Evolutionary conservation across 2,329 filamentous ascomycete genomes (phyloP), one percentile per base, ranked within the genome.

Genomic region (Davidsoniella australis): DNA sequence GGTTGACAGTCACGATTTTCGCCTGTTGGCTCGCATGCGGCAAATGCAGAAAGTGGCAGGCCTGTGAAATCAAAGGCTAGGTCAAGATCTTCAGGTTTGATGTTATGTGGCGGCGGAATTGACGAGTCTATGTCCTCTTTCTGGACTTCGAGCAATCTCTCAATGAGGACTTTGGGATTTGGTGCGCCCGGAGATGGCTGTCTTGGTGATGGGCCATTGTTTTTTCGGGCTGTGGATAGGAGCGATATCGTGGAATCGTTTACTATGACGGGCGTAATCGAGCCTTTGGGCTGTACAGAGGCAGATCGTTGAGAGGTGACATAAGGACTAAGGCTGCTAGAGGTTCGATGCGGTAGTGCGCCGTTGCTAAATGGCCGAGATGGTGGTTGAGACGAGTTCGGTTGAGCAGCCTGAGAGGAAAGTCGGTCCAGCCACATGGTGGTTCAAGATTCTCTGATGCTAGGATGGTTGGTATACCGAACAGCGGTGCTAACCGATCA

Each of bases 341-440:
- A 76, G 46, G 82, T 75, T 60, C 82, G 73, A 55, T 75, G 75
- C 39, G 77, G 73, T 24, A 79, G 72, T 44, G 85, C 82, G 55
- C 85, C 87, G 60, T 78, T 82, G 45, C 36, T 47, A 20, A 47
- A 49, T n/a, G 51, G 47, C 24, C 51, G 43, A 14, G 51, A 53
- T 49, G 43, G 43, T 38, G 47, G 77, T 76, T 55, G 75, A 72
- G 50, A 75, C 76, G 68, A 62, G 75, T 44, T 29, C 43, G 49
- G 46, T 42, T 53, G 51, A 55, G 56, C 78, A 51, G 79, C 74
- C 63, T 82, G 80, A 58, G 74, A 78, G 55, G 82, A 80, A 56
- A 94, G 78, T 62, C 87, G 82, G 68, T 94, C 87, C 61, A 93
- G 78, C 87, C 87, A 94, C 85, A 94, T 94, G 58, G 58, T 65